Conservation (phyloP, 129 eudicot genomes). For the Helianthus tuberosus region DNA sequence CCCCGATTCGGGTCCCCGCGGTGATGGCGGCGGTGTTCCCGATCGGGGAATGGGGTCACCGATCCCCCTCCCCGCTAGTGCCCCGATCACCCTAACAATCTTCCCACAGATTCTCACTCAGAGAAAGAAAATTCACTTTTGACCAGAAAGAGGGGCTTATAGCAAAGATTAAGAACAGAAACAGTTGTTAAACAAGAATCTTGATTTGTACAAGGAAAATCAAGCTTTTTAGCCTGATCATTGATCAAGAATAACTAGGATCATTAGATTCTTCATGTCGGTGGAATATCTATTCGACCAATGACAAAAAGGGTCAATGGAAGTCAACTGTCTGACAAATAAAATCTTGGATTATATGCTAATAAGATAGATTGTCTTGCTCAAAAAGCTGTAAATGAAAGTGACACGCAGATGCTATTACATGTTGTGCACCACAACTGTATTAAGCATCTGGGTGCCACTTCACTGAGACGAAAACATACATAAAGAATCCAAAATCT, state of each 20-base stretch:
- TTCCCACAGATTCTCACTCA: conserved; percentile 16
- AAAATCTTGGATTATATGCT: conserved; percentile 30
- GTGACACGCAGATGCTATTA: background rate
- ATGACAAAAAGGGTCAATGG: background rate
- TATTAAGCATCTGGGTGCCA: background rate
- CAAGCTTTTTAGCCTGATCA: conserved; percentile 25
- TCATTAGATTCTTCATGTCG: conserved; percentile 32
- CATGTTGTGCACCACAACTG: background rate
- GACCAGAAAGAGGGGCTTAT: conserved; percentile 23
- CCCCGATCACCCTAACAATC: too few relatives aligned
- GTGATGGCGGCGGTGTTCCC: too few relatives aligned
- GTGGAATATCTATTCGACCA: conserved; percentile 18
- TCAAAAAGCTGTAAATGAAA: conserved; percentile 7
- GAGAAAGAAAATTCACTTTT: conserved; percentile 25
- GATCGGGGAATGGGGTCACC: too few relatives aligned
- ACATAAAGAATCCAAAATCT: conserved; percentile 1
- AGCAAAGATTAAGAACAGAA: conserved; percentile 15
- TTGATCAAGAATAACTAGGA: conserved; percentile 30
- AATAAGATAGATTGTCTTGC: conserved; percentile 11
- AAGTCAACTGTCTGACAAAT: conserved; percentile 17
- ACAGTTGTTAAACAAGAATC: conserved; percentile 15
- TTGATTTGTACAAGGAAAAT: conserved; percentile 34
- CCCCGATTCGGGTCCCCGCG: too few relatives aligned
- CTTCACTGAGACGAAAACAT: background rate
- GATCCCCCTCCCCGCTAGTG: too few relatives aligned